These are phyloP conservation scores for Myriosclerotinia duriaeana DNA, from an alignment of 2,329 filamentous ascomycete genomes.

Conservation along the genomic window DNA sequence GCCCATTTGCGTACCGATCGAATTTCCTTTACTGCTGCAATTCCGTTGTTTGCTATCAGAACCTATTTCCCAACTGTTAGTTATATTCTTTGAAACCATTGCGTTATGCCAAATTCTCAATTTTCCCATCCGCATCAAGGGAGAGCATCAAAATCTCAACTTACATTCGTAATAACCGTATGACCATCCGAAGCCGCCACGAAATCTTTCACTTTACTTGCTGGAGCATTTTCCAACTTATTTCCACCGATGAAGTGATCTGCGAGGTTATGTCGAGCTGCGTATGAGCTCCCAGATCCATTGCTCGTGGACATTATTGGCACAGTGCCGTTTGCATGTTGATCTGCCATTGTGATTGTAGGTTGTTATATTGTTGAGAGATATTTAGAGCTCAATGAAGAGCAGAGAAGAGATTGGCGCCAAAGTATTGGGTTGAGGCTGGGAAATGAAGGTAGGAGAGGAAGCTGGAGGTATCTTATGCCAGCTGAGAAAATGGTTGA, in stretches of 20 bases:
- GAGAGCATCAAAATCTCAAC: not conserved
- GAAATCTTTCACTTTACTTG: conserved; percentile 94
- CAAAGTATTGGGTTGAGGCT: conserved; percentile 25
- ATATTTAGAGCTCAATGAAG: conserved; percentile 34
- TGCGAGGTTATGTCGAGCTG: conserved; percentile 78
- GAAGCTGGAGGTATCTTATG: conserved; percentile 7
- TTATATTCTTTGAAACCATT: not conserved
- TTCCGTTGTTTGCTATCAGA: conserved; percentile 99
- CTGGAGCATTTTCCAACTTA: conserved; percentile 74
- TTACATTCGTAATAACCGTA: conserved; percentile 94
- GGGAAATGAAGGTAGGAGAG: conserved; percentile 21
- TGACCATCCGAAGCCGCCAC: conserved; percentile 86
- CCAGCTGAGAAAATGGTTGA: conserved; percentile 21
- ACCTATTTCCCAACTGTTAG: conserved; percentile 57
- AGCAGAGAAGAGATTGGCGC: conserved; percentile 34
- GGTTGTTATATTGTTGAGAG: not conserved
- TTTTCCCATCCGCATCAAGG: not conserved
- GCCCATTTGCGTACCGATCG: conserved; percentile 99
- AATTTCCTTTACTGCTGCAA: conserved; percentile 98
- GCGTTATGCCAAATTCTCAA: not conserved
- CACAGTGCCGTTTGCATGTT: conserved; percentile 44
- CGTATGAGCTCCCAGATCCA: conserved; percentile 65
- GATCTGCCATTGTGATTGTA: conserved; percentile 24
- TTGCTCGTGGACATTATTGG: conserved; percentile 48
- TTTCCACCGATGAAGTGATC: conserved; percentile 98